These are phyloP conservation scores for Lachancea cidri DNA, from an alignment of 805 yeast genomes.

Conservation along the genomic window DNA sequence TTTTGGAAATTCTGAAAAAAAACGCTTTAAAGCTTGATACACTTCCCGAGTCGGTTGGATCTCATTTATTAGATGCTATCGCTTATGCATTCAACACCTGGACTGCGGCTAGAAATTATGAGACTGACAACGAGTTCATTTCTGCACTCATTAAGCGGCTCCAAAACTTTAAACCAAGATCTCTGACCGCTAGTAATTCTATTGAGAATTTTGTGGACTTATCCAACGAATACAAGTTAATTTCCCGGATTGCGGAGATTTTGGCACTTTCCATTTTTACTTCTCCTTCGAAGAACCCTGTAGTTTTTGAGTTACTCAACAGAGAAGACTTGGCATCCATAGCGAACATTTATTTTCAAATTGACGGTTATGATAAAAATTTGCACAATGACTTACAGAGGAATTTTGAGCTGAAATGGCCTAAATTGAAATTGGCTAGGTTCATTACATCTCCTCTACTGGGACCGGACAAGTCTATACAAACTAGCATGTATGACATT, in stretches of 20 bases:
- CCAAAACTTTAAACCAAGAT: constrained; percentile 28
- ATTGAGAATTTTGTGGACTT: constrained; percentile 29
- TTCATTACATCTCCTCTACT: constrained; percentile 47
- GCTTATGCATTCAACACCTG: constrained; percentile 73
- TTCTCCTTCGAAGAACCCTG: constrained; percentile 40
- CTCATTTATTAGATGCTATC: constrained; percentile 66
- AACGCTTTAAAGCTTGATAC: constrained; percentile 47
- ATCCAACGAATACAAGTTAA: constrained; percentile 52
- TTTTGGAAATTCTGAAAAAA: constrained; percentile 51
- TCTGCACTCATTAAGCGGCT: constrained; percentile 34
- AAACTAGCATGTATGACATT: constrained; percentile 52
- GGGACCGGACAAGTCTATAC: constrained; percentile 46
- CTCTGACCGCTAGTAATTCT: constrained; percentile 6
- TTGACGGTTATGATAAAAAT: constrained; percentile 43
- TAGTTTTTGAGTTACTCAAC: constrained; percentile 41
- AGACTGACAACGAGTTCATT: constrained; percentile 40
- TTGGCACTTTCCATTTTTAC: constrained; percentile 67
- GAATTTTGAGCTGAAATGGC: constrained; percentile 47
- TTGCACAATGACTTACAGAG: constrained; percentile 42
- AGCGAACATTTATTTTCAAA: constrained; percentile 36
- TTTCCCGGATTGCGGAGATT: constrained; percentile 69
- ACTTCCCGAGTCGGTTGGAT: constrained; percentile 58
- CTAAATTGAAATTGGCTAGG: constrained; percentile 41
- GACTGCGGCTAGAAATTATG: constrained; percentile 56
- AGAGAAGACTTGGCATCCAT: constrained; percentile 32